Percentiles rank a stretch among this genome's conserved stretches.
phyloP scores from a whole-genome alignment of 257 asterid genomes.

The Solanum neorickii region DNA sequence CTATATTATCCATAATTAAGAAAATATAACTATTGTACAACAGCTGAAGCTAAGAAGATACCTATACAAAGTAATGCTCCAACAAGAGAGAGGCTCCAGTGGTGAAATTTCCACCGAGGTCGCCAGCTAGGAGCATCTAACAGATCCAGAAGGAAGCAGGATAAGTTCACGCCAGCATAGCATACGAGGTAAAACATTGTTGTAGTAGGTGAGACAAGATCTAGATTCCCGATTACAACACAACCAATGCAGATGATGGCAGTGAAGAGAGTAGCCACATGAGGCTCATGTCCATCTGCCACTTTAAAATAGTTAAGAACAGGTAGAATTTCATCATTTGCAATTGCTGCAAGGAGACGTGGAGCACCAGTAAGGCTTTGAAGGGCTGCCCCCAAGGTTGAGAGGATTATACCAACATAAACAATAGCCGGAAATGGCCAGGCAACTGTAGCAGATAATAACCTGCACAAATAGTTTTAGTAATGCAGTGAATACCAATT shows the following conservation, averaged over 20 bases:
- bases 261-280: conserved; percentile 81
- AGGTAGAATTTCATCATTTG: conserved; percentile 94
- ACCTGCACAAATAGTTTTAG: conserved; percentile 49
- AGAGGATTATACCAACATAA: conserved; percentile 85
- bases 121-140: conserved; percentile 99
- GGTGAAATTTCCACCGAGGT: conserved; percentile 99
- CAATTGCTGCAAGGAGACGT: conserved; percentile 97
- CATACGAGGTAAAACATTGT: conserved; percentile 97
- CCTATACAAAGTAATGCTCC: conserved; percentile 92
- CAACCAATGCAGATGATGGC: conserved; percentile 92
- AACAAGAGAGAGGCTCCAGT: conserved; percentile 96
- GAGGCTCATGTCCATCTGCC: conserved; percentile 86
- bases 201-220: conserved; percentile 89
- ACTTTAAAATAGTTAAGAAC: conserved; percentile 92
- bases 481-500: not conserved
- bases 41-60: conserved; percentile 13
- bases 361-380: conserved; percentile 99
- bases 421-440: conserved; percentile 93
- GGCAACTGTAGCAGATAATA: conserved; percentile 93
- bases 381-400: conserved; percentile 98
- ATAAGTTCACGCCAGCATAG: conserved; percentile 90
- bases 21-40: not conserved
- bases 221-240: conserved; percentile 87
- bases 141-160: conserved; percentile 95
- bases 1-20: not conserved